Conservation (phyloP, 176 grass and related monocot genomes). For the Secale cereale region DNA sequence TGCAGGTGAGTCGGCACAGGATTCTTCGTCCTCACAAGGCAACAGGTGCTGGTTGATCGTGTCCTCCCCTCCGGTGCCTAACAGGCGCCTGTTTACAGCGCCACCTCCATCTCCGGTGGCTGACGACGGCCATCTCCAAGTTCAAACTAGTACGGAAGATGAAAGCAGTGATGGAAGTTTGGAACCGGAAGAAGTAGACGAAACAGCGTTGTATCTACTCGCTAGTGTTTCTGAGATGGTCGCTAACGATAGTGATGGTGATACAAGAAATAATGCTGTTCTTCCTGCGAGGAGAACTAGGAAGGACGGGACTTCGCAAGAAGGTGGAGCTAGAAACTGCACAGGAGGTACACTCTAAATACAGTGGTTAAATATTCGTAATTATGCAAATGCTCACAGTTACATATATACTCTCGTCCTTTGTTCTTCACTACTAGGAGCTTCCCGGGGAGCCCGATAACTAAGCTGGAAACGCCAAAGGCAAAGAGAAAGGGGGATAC, state of each 20-base stretch:
- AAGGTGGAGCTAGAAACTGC: neutral
- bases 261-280: neutral
- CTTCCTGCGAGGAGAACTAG: neutral
- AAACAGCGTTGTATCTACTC: neutral
- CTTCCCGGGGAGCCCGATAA: neutral
- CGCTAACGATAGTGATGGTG: neutral
- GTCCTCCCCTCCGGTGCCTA: too few relatives aligned
- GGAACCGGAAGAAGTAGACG: neutral
- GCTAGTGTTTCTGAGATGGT: neutral
- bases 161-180: too few relatives aligned
- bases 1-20: too few relatives aligned
- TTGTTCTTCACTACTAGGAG: neutral
- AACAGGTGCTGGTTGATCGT: too few relatives aligned
- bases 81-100: too few relatives aligned
- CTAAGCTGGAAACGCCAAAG: neutral
- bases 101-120: too few relatives aligned
- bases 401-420: neutral
- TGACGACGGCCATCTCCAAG: too few relatives aligned
- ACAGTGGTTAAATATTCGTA: neutral
- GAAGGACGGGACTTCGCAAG: neutral
- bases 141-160: too few relatives aligned
- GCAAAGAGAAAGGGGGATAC: neutral
- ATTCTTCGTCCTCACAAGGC: too few relatives aligned
- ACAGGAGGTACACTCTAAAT: neutral
- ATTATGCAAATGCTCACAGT: neutral